Percentiles rank a stretch among this genome's conserved stretches.
These are phyloP conservation scores for Murraya koenigii DNA, from an alignment of 345 rosid species.

Conservation along the genomic window DNA sequence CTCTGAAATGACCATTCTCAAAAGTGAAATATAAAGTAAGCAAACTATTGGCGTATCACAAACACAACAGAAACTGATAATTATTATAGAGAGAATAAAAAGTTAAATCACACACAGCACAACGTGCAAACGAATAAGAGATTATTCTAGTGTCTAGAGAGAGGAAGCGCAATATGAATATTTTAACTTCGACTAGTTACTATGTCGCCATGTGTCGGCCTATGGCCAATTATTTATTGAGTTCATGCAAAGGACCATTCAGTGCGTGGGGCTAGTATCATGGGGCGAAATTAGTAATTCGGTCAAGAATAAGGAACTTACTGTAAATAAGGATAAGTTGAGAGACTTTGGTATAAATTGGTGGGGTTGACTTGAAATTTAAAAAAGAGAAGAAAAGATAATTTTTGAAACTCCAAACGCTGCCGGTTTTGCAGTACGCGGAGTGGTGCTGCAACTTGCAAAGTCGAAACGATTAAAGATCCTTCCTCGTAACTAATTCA, in stretches of 20 bases:
- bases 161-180: not conserved
- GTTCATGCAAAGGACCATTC: not conserved
- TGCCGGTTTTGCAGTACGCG: not conserved
- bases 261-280: not conserved
- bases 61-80: not conserved
- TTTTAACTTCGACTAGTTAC: not conserved
- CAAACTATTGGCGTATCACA: not conserved
- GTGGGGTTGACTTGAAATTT: not conserved
- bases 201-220: not conserved
- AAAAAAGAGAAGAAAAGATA: not conserved
- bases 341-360: not conserved
- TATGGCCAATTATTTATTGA: not conserved
- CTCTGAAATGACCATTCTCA: slow-evolving; percentile 39
- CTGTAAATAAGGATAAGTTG: too few relatives aligned
- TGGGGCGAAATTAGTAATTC: not conserved
- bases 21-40: not conserved
- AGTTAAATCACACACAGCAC: not conserved
- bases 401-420: not conserved
- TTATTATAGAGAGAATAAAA: not conserved
- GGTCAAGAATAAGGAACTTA: not conserved
- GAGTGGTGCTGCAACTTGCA: too few relatives aligned
- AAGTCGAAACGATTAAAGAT: too few relatives aligned
- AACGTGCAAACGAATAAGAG: not conserved
- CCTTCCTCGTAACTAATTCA: not conserved
- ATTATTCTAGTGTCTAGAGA: not conserved